Conservation (phyloP, 495 filamentous ascomycete species). For the Penicillium dipodomyicola region DNA sequence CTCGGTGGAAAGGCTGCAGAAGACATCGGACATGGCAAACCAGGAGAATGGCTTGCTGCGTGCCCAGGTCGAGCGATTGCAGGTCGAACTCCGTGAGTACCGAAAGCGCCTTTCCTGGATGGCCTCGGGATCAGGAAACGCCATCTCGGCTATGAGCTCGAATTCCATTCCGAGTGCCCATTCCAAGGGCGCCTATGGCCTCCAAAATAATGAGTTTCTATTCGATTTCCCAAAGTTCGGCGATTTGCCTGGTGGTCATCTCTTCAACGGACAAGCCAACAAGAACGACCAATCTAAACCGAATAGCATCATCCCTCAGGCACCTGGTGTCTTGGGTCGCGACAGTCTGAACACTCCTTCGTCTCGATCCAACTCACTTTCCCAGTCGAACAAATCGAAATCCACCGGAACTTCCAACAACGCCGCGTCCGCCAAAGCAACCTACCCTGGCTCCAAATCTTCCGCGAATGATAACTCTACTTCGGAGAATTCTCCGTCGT, state of each 20-base stretch:
- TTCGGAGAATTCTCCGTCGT: slow-evolving; percentile 52
- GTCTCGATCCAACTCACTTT: slow-evolving; percentile 5
- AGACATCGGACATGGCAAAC: slow-evolving; percentile 75
- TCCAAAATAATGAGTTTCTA: slow-evolving; percentile 78
- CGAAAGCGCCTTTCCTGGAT: slow-evolving; percentile 74
- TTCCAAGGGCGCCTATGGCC: slow-evolving; percentile 41
- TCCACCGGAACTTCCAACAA: slow-evolving; percentile 20
- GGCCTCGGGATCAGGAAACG: slow-evolving; percentile 39
- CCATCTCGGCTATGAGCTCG: slow-evolving; percentile 50
- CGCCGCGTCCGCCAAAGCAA: slow-evolving; percentile 13
- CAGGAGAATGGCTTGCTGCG: slow-evolving; percentile 84
- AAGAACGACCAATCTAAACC: slow-evolving; percentile 37
- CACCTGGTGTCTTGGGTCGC: slow-evolving; percentile 38
- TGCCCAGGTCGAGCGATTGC: slow-evolving; percentile 82
- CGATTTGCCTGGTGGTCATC: slow-evolving; percentile 63
- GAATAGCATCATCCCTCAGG: slow-evolving; percentile 20
- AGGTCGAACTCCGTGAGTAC: slow-evolving; percentile 83
- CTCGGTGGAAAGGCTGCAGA: slow-evolving; percentile 90
- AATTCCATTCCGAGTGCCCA: slow-evolving; percentile 40
- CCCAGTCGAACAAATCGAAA: slow-evolving; percentile 7
- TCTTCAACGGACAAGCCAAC: slow-evolving; percentile 45
- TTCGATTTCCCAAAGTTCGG: slow-evolving; percentile 97
- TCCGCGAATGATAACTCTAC: slow-evolving; percentile 43
- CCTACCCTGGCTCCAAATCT: slow-evolving; percentile 25
- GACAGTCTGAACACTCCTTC: slow-evolving; percentile 19